These are phyloP conservation scores for Citrus australasica DNA, from an alignment of 345 rosid genomes.

Conservation along the genomic window DNA sequence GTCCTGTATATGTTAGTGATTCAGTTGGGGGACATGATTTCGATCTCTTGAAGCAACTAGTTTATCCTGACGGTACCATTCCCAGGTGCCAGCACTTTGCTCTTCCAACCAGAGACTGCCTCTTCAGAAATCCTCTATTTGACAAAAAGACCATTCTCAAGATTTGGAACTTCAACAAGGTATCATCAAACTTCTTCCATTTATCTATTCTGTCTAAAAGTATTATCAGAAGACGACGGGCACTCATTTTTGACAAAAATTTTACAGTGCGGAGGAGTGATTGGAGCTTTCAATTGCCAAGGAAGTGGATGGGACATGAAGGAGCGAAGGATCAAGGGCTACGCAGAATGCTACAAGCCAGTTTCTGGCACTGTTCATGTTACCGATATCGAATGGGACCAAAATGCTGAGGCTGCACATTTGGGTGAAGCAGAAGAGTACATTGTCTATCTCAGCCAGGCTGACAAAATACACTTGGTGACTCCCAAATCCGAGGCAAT, in stretches of 20 bases:
- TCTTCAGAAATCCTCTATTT: constrained; percentile 76
- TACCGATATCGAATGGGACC: constrained; percentile 83
- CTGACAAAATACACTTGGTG: constrained; percentile 33
- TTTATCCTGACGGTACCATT: constrained; percentile 71
- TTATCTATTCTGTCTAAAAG: background rate
- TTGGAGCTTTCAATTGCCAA: constrained; percentile 94
- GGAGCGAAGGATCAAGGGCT: constrained; percentile 50
- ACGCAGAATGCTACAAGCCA: constrained; percentile 64
- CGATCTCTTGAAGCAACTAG: constrained; percentile 65
- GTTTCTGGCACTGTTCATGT: constrained; percentile 50
- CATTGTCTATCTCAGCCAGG: constrained; percentile 51
- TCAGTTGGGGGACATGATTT: constrained; percentile 70
- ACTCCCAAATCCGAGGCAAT: constrained; percentile 38
- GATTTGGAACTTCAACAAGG: constrained; percentile 91
- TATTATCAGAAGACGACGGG: background rate
- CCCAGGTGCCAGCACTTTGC: constrained; percentile 76
- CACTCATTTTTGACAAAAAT: background rate
- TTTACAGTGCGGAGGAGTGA: constrained; percentile 71
- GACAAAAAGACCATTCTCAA: constrained; percentile 71
- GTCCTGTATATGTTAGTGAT: constrained; percentile 82
- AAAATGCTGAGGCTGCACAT: constrained; percentile 29
- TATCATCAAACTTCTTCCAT: constrained; percentile 2
- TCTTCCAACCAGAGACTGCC: constrained; percentile 84
- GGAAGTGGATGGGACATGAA: constrained; percentile 86
- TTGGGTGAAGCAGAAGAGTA: constrained; percentile 45